Evolutionary conservation across 2,329 filamentous ascomycete genomes (phyloP), one percentile per base, ranked within the genome.

Genomic region (Septoria linicola): DNA sequence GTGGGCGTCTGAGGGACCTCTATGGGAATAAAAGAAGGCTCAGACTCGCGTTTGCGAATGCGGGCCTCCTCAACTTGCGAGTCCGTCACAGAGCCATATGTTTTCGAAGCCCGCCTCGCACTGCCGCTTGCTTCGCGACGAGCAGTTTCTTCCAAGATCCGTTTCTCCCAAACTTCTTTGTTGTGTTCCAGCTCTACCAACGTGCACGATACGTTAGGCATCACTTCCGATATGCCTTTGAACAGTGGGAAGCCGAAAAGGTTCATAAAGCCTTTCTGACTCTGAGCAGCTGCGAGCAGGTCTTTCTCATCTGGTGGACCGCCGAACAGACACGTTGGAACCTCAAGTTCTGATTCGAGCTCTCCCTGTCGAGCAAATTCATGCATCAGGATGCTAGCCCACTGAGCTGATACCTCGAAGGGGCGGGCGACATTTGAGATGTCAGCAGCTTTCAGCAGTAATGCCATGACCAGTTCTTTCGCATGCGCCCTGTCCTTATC

Each of bases 371-470:
- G 84, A 31, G 91, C 86, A 63, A 97, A 97, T 68, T 99, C 93
- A 57, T 96, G 88, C 13, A 93, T 92, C n/a, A 99, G 77, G 40
- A 96, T 91, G 63, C 87, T 81, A 63, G 93, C 96, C 93, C 93
- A 99, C 67, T 86, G 80, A 36, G 89, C 77, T 17, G 93, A 93
- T 20, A 90, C 83, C 50, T 86, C 80, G 68, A 93, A 91, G 50
- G 84, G 86, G 50, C 93, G 84, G 48, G 91, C 90, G 69, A 97
- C 93, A 68, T 99, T 99, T 73, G 92, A 96, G 66, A 99, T 97
- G 70, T 99, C 93, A 32, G 93, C 93, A 68, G 93, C 97, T 70
- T 99, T 99, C 73, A 99, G 96, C 53, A 99, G 75, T 50, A 99
- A 74, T 11, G 90, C 90, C 71, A 93, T 97, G n/a, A 87, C 76